Evolutionary conservation across 2,329 filamentous ascomycete genomes (phyloP).

Genomic region (Aspergillus sojae): DNA sequence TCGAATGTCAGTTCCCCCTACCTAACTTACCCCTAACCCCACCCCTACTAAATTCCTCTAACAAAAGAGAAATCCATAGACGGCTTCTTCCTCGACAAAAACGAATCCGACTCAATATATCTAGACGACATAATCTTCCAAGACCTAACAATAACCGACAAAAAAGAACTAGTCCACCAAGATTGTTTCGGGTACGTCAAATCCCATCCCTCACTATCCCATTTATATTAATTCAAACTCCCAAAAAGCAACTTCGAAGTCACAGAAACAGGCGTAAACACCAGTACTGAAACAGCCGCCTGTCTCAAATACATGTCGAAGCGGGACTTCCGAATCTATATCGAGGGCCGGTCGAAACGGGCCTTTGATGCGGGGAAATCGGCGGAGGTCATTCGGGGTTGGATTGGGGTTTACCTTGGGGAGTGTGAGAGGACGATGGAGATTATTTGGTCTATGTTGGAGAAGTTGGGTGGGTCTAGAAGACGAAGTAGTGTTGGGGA

Average conservation of each 20-base stretch:
- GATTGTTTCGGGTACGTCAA: conserved; percentile 31
- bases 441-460: conserved; percentile 9
- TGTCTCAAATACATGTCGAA: conserved; percentile 34
- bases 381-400: conserved; percentile 26
- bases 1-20: conserved; percentile 34
- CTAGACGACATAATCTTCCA: conserved; percentile 39
- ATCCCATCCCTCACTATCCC: neutral
- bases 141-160: conserved; percentile 23
- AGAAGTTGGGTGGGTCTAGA: neutral
- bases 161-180: conserved; percentile 25
- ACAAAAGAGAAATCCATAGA: conserved; percentile 25
- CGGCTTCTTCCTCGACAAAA: conserved; percentile 38
- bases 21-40: neutral
- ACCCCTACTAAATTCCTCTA: neutral
- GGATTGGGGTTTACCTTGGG: conserved; percentile 29
- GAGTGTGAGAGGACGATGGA: conserved; percentile 28
- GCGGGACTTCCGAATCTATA: conserved; percentile 32
- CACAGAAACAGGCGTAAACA: conserved; percentile 28
- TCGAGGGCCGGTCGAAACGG: conserved; percentile 24
- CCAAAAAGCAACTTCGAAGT: conserved; percentile 35
- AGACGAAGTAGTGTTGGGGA: neutral
- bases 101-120: conserved; percentile 36
- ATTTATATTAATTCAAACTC: neutral
- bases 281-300: conserved; percentile 33
- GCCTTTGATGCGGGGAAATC: conserved; percentile 25